Base-by-base conservation (phyloP, 192 early-diverging fungal species). In the Phlyctochytrium arcticum region DNA sequence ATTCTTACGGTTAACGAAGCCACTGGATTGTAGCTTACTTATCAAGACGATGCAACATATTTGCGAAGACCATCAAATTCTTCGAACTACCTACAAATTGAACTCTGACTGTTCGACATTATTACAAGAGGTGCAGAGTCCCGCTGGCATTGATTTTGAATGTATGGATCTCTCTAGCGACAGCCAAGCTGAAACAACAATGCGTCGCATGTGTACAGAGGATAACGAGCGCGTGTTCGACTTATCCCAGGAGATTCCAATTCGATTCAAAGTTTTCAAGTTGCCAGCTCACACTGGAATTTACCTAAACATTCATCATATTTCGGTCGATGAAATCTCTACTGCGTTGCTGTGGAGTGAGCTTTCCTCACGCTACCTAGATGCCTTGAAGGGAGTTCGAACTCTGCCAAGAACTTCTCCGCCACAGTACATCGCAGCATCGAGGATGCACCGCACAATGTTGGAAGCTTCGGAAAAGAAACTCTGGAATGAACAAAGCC, bases 241-340 rank as follows among this genome's bases (percentile, higher is more conserved):
- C 47, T 31, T 62, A 12, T 9, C 60, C 4, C 17, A 30, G 4
- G 60, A 26, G 5, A 5, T 33, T 42, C 49, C 49, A 21, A 50
- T 50, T 47, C 5, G 60, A 24, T 62, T 62, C 60, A 17, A 24
- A 17, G 60, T 62, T 10, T 62, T 30, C 60, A 48, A 32, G 24
- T 6, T 50, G 6, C 4, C 26, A 6, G 21, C 5, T 10, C 6
- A 6, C 4, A 62, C 46, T 15, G 12, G 23, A 19, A 27, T 50
- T n/a, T 62, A 62, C 48, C 12, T 62, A 24, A 62, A 62, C 31
- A n/a, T 48, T 32, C 60, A 62, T 50, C 60, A 62, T 30, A 62
- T 62, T 31, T 39, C 60, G 5, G 42, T 62, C 19, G 60, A 62
- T 24, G 60, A 62, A 32, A 31, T 36, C 21, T 19, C 39, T 7